Base-by-base conservation (phyloP, 192 early-diverging fungal species). In the Obelidium mucronatum region DNA sequence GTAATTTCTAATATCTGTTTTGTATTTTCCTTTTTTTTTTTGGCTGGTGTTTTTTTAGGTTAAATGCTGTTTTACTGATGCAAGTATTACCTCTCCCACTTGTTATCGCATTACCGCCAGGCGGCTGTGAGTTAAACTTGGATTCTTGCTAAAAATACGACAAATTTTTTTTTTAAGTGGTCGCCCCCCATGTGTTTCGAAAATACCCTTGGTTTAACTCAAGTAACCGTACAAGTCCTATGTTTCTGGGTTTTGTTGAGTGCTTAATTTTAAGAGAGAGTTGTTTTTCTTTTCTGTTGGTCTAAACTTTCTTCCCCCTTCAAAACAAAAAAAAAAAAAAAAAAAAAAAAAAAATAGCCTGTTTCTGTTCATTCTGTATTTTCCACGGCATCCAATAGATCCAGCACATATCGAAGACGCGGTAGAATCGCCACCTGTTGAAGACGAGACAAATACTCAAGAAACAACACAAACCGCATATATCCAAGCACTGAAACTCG, bases 111-210 rank as follows among this genome's bases (percentile, higher is more conserved):
- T n/a, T n/a, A n/a, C n/a, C n/a, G n/a, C n/a, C n/a, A n/a, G n/a
- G n/a, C n/a, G n/a, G n/a, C n/a, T n/a, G n/a, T n/a, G n/a, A n/a
- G n/a, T n/a, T n/a, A n/a, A n/a, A n/a, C n/a, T n/a, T n/a, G n/a
- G n/a, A n/a, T n/a, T n/a, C n/a, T n/a, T n/a, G n/a, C n/a, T n/a
- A n/a, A n/a, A n/a, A n/a, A n/a, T n/a, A n/a, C n/a, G n/a, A n/a
- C n/a, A n/a, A n/a, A n/a, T n/a, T n/a, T n/a, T n/a, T n/a, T n/a
- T 91, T 91, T 73, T 86, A 83, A 83, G 80, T 82, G 78, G 78
- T 26, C 73, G 30, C 58, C 75, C 19, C 42, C 65, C 24, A 24
- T 67, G 36, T 84, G 81, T 39, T 62, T 86, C 34, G 75, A 80
- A 4, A 90, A 93, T 44, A 84, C 81, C 11, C 62, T 86, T 17